phyloP scores from a whole-genome alignment of 192 early-diverging fungal genomes.

The Entomortierella beljakovae region DNA sequence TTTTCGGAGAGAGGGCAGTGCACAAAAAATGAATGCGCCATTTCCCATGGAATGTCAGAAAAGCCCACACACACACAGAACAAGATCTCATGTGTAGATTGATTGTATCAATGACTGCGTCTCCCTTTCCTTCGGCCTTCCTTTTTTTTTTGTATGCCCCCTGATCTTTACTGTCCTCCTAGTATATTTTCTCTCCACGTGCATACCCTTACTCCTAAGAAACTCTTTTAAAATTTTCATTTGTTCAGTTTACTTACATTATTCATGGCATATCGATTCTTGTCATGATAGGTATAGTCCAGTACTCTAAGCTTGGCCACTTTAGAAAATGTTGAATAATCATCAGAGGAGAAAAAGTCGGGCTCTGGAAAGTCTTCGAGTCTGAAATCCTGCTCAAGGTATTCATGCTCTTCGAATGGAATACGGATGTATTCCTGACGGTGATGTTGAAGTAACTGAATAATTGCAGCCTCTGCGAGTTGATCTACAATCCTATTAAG shows the following conservation, averaged over 20 bases:
- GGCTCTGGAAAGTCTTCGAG: slow-evolving; percentile 72
- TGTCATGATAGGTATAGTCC: slow-evolving; percentile 73
- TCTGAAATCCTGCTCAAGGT: slow-evolving; percentile 65
- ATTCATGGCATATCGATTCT: slow-evolving; percentile 76
- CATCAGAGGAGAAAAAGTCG: slow-evolving; percentile 72
- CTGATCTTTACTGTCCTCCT: too few species aligned
- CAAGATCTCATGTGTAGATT: too few species aligned
- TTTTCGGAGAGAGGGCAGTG: background rate
- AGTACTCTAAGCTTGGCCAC: slow-evolving; percentile 67
- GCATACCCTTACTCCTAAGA: too few species aligned
- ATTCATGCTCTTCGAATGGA: slow-evolving; percentile 66
- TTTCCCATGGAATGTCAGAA: too few species aligned
- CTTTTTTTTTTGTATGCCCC: too few species aligned
- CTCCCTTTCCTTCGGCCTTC: too few species aligned
- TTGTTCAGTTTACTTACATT: slow-evolving; percentile 71
- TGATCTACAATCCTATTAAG: slow-evolving; percentile 71
- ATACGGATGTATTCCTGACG: slow-evolving; percentile 66
- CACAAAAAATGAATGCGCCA: too few species aligned
- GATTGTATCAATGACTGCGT: too few species aligned
- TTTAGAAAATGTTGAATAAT: slow-evolving; percentile 66
- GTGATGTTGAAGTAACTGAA: slow-evolving; percentile 61
- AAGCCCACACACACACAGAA: too few species aligned
- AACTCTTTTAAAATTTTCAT: too few species aligned
- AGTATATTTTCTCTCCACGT: too few species aligned
- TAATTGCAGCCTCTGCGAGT: slow-evolving; percentile 65